Evolutionary conservation across 2,329 filamentous ascomycete species (phyloP).

Genomic region (Penicillium sp.): DNA sequence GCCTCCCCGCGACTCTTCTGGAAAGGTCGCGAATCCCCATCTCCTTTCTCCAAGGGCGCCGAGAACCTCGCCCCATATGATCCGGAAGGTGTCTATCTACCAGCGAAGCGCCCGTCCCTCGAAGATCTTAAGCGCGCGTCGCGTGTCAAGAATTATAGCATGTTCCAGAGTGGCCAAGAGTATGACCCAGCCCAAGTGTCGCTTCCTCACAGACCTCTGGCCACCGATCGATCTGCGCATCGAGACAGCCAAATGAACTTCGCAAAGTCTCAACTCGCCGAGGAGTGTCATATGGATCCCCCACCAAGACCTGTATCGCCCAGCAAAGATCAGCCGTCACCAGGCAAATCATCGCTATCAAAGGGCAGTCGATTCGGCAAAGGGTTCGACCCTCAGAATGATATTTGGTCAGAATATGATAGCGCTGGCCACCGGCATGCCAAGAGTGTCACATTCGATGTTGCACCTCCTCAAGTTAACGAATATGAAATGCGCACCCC

Average conservation of each 20-base stretch:
- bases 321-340: constrained; percentile 72
- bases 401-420: constrained; percentile 62
- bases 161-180: constrained; percentile 89
- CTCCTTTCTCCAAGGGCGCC: constrained; percentile 61
- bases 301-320: constrained; percentile 52
- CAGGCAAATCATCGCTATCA: constrained; percentile 86
- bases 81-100: constrained; percentile 65
- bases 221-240: constrained; percentile 60
- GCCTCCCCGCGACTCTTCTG: constrained; percentile 87
- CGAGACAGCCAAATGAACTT: constrained; percentile 69
- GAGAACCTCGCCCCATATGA: constrained; percentile 69
- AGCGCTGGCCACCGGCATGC: constrained; percentile 75
- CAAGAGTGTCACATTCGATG: constrained; percentile 97
- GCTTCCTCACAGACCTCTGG: constrained; percentile 78
- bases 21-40: constrained; percentile 73
- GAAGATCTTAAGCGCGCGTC: constrained; percentile 94
- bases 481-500: constrained; percentile 99
- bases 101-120: constrained; percentile 83
- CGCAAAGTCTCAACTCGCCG: constrained; percentile 50
- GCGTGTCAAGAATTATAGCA: constrained; percentile 96
- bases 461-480: constrained; percentile 88
- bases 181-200: constrained; percentile 82
- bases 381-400: constrained; percentile 66
- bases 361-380: constrained; percentile 59
- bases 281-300: constrained; percentile 16